Conservation (phyloP, 768 basidiomycete genomes). For the Xerocomus brunneocitrinus region DNA sequence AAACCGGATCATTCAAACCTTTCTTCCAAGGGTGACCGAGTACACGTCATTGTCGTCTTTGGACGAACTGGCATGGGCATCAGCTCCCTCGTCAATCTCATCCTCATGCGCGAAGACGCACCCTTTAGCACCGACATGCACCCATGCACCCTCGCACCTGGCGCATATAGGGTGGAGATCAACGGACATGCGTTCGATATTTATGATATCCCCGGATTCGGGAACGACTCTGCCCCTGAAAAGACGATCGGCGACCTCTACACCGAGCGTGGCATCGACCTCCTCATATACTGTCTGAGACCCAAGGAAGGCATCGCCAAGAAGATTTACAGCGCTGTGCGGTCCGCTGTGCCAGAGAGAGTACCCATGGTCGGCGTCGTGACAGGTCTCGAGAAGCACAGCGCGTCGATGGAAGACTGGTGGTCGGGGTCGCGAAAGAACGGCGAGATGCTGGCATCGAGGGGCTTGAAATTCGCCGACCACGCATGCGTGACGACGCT, state of each 20-base stretch:
- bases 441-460: constrained; percentile 28
- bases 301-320: constrained; percentile 28
- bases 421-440: constrained; percentile 32
- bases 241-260: constrained; percentile 28
- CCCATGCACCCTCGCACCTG: constrained; percentile 22
- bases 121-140: constrained; percentile 31
- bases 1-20: not conserved
- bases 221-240: constrained; percentile 17
- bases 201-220: constrained; percentile 30
- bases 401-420: constrained; percentile 28
- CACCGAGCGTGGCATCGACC: constrained; percentile 28
- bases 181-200: constrained; percentile 30
- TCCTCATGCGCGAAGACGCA: constrained; percentile 30
- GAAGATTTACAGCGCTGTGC: constrained; percentile 24
- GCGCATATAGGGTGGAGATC: constrained; percentile 27
- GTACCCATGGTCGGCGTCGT: constrained; percentile 38
- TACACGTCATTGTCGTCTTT: constrained; percentile 31
- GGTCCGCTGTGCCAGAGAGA: constrained; percentile 26
- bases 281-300: constrained; percentile 28
- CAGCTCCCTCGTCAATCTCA: constrained; percentile 31
- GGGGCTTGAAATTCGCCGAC: constrained; percentile 35
- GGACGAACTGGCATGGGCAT: constrained; percentile 32
- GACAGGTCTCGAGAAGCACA: constrained; percentile 35
- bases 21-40: constrained; percentile 23
- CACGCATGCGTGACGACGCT: constrained; percentile 42